Base-by-base conservation (phyloP, 2,329 filamentous ascomycete species). In the Trichoderma lentiforme region DNA sequence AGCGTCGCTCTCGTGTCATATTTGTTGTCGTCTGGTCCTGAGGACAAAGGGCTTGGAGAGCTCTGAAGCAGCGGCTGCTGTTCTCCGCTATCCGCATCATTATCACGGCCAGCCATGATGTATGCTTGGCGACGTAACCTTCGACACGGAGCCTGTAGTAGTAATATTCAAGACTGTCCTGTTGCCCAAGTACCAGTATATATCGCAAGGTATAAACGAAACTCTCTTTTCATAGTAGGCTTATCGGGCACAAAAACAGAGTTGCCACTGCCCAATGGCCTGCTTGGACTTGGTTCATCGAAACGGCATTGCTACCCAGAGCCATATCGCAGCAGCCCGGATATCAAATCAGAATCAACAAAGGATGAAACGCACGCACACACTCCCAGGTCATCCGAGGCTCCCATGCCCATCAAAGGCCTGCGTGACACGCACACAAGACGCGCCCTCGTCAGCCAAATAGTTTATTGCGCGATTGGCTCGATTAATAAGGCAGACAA, bases 361-460 rank as follows among this genome's bases (percentile, higher is more conserved):
- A 36, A 65, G 30, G 21, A 24, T 24, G 30, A 67, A 30, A 21
- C 14, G 18, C 32, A 53, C 51, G 32, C 47, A 56, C 28, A 53
- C 63, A 66, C 12, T 15, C 28, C 51, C 43, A 56, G 30, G 56
- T 57, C 57, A 72, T 63, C 70, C 63, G 70, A 34, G 43, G 64
- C 47, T 63, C 28, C 63, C 70, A 68, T 26, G 24, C 57, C 47
- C 30, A 51, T 60, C 70, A 57, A 68, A 3, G 56, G 70, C 7
- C 57, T 47, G 70, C 64, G 26, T 72, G 64, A 63, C 70, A 63
- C 24, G 58, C 70, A 71, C 71, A 62, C 61, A 28, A 39, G 68
- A 73, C 71, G 71, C 62, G 67, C 36, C 66, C 7, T 73, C 71
- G 71, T 73, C 71, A 73, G 60, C 60, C 18, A 63, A 66, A 68